Base-by-base conservation (phyloP, 1,284 basidiomycete genomes). In the Microbotryomycetes sp. region DNA sequence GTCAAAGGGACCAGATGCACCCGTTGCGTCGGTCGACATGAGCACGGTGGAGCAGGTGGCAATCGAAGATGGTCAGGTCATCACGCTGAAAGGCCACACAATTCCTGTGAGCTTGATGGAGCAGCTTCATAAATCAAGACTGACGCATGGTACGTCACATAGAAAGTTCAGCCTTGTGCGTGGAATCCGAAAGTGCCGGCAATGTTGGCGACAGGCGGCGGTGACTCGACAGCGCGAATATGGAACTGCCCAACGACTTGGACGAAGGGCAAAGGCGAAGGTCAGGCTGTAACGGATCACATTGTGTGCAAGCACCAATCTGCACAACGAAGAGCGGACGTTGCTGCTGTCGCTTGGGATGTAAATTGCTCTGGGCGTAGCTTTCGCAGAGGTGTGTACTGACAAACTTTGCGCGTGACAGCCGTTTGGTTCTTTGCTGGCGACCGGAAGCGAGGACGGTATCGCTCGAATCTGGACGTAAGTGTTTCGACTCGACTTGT, bases 101-200 rank as follows among this genome's bases (percentile, higher is more conserved):
- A 53, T 59, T 35, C 27, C 66, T n/a, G 68, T 70, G 7, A 45
- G 59, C 59, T 27, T 2, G 45, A 0, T n/a, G n/a, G n/a, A n/a
- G n/a, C n/a, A n/a, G n/a, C n/a, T n/a, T n/a, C n/a, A n/a, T n/a
- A n/a, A n/a, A n/a, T n/a, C n/a, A n/a, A n/a, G n/a, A n/a, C n/a
- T n/a, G n/a, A n/a, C n/a, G n/a, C n/a, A n/a, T n/a, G n/a, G n/a
- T n/a, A 0, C n/a, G 4, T 2, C 13, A 4, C 47, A 13, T 59
- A 85, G 83, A 69, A 89, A 86, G 85, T 90, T 3, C 90, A 89
- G 62, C 83, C 87, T 6, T 87, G 86, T 62, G 81, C 85, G 4
- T 91, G 87, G 81, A 90, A 88, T 74, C 86, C 88, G 9, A 78
- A 76, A 48, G 78, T 81, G n/a, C 78, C 77, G 28, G 78, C 80